These are phyloP conservation scores for Claviceps sp. DNA, from an alignment of 2,329 filamentous ascomycete genomes.

Conservation along the genomic window DNA sequence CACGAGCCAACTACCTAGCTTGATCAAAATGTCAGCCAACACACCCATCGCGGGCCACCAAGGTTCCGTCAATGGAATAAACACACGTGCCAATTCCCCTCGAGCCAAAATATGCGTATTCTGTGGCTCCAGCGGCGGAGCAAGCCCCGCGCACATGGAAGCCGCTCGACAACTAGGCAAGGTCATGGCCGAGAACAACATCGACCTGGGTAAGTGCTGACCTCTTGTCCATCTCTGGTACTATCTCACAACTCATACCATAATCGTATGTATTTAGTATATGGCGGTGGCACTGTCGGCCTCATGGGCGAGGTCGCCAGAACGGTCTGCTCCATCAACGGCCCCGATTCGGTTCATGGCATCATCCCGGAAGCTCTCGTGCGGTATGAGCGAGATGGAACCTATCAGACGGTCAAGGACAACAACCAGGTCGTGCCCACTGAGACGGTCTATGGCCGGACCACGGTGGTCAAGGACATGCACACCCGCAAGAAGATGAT, in stretches of 20 bases:
- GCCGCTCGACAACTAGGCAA: conserved; percentile 64
- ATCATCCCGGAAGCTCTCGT: conserved; percentile 84
- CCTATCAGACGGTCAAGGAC: conserved; percentile 31
- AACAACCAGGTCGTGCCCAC: conserved; percentile 47
- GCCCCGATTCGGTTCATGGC: conserved; percentile 74
- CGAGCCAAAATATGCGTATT: conserved; percentile 77
- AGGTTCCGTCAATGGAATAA: conserved; percentile 11
- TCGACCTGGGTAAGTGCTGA: conserved; percentile 48
- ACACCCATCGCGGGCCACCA: conserved; percentile 12
- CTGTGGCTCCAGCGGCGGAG: conserved; percentile 72
- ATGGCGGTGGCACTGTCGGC: conserved; percentile 86
- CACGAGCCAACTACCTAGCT: neutral
- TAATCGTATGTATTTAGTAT: conserved; percentile 46
- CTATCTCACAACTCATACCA: neutral
- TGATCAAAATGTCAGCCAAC: conserved; percentile 5
- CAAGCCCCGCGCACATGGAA: conserved; percentile 59
- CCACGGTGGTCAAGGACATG: conserved; percentile 89
- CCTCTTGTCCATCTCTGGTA: neutral
- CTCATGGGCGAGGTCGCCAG: conserved; percentile 91
- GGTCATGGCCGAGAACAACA: conserved; percentile 61
- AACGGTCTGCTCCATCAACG: conserved; percentile 70
- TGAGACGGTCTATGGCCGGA: conserved; percentile 58
- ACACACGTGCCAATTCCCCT: conserved; percentile 11
- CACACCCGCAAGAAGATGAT: conserved; percentile 91
- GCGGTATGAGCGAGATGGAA: conserved; percentile 57